Evolutionary conservation across 2,329 filamentous ascomycete genomes (phyloP), one percentile per base, ranked within the genome.

Genomic region (Aspergillus amoenus): DNA sequence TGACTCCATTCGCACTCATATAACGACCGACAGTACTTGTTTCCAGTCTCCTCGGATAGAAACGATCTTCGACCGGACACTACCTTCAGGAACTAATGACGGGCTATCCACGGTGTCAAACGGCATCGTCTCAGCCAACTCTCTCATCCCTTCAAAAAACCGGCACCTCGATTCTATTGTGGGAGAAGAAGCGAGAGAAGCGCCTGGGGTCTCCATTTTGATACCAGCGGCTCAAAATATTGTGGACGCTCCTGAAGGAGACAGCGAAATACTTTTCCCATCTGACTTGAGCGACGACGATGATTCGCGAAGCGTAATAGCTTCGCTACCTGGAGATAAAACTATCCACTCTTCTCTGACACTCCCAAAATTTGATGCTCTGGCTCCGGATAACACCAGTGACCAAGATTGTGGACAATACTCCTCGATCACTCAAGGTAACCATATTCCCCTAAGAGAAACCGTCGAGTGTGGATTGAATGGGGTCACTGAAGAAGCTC

Each of bases 1-100:
- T 72, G 85, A 87, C 70, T 87, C 85, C 48, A 75, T 86, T 57
- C 83, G 82, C 57, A 87, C 84, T 9, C 78, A 82, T 64, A 80
- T 81, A 51, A 84, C 83, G 15, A 77, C 79, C 60, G 82, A 79
- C 53, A 77, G 74, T 65, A 81, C 78, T 55, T 81, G 79, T 42
- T 74, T 79, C 58, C 78, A 82, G 64, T 81, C 82, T 43, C 79
- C 83, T 59, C 81, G 81, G 48, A 85, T 88, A 57, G 83, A 87
- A 64, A 84, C 82, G 11, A 85, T 88, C 64, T 87, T 88, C 68
- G 82, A 86, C 68, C 82, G 84, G 65, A 79, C 78, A 50, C 76
- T 76, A 58, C 60, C 69, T 7, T 67, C 73, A 15, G 65, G 68
- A 27, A 49, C 67, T 45, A 72, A 70, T 46, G 77, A 78, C 61